Conservation (phyloP, 1,284 basidiomycete species). For the Rhodofomes roseus region DNA sequence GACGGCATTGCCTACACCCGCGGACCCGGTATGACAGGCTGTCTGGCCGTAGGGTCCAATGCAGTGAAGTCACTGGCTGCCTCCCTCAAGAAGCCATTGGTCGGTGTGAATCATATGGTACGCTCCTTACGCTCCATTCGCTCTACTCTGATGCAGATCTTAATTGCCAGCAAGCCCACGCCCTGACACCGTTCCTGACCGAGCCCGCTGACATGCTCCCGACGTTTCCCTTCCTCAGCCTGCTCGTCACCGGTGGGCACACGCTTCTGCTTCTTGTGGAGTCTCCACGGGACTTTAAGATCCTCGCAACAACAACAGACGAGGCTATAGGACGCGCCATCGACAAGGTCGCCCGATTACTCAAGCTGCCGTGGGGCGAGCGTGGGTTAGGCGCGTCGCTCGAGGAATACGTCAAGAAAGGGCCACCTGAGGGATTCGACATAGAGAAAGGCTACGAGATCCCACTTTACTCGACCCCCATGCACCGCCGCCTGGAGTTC, state of each 20-base stretch:
- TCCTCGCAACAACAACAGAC: conserved; percentile 76
- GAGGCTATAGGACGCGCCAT: conserved; percentile 76
- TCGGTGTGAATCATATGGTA: conserved; percentile 95
- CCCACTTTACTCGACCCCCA: conserved; percentile 35
- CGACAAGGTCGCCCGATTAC: conserved; percentile 75
- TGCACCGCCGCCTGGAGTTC: conserved; percentile 59
- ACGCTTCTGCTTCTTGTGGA: conserved; percentile 80
- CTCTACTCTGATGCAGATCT: not conserved
- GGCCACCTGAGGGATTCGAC: not conserved
- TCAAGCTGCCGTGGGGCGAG: conserved; percentile 60
- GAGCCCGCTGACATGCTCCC: conserved; percentile 47
- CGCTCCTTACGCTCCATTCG: conserved; percentile 12
- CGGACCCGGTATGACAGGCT: conserved; percentile 85
- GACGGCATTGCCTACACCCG: conserved; percentile 90
- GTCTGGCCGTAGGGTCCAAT: conserved; percentile 73
- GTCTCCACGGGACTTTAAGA: conserved; percentile 55
- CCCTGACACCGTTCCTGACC: conserved; percentile 82
- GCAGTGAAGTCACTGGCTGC: conserved; percentile 83
- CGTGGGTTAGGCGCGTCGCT: conserved; percentile 75
- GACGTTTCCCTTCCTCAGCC: conserved; percentile 80
- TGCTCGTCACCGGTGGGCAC: conserved; percentile 90
- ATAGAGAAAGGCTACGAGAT: conserved; percentile 20
- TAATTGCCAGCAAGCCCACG: conserved; percentile 83
- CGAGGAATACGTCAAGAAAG: conserved; percentile 56
- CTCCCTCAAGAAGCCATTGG: conserved; percentile 70